phyloP scores from a whole-genome alignment of 805 yeast species.

The Starmerella bombicola region DNA sequence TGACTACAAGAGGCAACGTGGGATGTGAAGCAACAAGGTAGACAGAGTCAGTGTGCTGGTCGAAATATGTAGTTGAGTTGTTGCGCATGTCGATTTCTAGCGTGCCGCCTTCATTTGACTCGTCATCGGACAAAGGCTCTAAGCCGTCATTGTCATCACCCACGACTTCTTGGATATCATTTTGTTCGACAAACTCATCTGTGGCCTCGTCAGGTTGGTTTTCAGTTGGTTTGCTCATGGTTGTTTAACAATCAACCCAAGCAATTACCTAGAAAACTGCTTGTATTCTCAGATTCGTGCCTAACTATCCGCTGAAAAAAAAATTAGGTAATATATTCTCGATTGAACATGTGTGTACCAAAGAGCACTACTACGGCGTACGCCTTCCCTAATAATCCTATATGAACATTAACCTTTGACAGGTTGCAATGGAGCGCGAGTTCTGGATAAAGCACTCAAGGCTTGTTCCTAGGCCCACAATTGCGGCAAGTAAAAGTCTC shows the following conservation, averaged over 20 bases:
- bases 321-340: neutral
- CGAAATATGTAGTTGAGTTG: slow-evolving; percentile 82
- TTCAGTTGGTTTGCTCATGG: neutral
- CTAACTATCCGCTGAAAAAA: no score
- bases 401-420: no score
- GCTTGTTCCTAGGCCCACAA: slow-evolving; percentile 7
- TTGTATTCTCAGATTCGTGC: no score
- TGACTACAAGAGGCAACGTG: slow-evolving; percentile 62
- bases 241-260: no score
- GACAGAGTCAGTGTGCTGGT: slow-evolving; percentile 76
- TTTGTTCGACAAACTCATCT: slow-evolving; percentile 18
- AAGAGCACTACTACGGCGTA: no score
- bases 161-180: slow-evolving; percentile 27
- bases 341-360: no score
- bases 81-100: slow-evolving; percentile 78
- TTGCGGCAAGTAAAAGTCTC: slow-evolving; percentile 6
- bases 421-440: slow-evolving; percentile 8
- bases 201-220: neutral
- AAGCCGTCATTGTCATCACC: slow-evolving; percentile 27
- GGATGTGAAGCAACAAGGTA: slow-evolving; percentile 79
- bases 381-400: no score
- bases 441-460: slow-evolving; percentile 13
- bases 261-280: no score
- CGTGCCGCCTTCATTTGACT: slow-evolving; percentile 36
- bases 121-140: slow-evolving; percentile 20